These are phyloP conservation scores for Ballota nigra DNA, from an alignment of 257 asterid species.

Conservation along the genomic window DNA sequence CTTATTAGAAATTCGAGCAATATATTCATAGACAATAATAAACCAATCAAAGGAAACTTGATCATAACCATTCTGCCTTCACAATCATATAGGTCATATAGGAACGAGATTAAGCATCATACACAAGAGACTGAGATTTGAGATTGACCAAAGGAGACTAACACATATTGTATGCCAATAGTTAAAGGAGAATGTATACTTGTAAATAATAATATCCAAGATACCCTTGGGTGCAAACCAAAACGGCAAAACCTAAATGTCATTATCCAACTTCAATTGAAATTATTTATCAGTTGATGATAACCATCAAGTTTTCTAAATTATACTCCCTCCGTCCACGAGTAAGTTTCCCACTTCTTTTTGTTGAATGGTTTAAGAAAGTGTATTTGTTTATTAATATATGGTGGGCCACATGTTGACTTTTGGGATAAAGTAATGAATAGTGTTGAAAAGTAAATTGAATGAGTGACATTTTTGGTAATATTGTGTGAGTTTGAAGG, in stretches of 20 bases:
- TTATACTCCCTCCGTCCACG: no score
- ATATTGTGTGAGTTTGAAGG: no score
- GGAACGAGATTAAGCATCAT: constrained; percentile 11
- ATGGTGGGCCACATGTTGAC: no score
- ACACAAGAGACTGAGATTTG: not conserved
- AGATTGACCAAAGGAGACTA: constrained; percentile 5
- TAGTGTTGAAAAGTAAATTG: no score
- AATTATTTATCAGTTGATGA: no score
- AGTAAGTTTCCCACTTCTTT: no score
- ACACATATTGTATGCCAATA: not conserved
- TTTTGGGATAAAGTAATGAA: no score
- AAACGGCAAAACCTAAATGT: not conserved
- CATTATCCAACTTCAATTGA: no score
- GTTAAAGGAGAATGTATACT: not conserved
- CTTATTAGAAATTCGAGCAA: constrained; percentile 5
- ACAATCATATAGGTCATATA: constrained; percentile 10
- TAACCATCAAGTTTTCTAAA: no score
- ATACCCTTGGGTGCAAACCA: not conserved
- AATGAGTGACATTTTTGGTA: no score
- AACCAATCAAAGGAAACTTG: constrained; percentile 15
- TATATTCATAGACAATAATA: constrained; percentile 10
- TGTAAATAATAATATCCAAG: not conserved
- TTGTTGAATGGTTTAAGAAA: no score
- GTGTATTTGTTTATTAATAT: no score
- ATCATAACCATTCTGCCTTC: not conserved